Base-by-base conservation (phyloP, 129 eudicot genomes). In the Chrysanthemum lavandulifolium region DNA sequence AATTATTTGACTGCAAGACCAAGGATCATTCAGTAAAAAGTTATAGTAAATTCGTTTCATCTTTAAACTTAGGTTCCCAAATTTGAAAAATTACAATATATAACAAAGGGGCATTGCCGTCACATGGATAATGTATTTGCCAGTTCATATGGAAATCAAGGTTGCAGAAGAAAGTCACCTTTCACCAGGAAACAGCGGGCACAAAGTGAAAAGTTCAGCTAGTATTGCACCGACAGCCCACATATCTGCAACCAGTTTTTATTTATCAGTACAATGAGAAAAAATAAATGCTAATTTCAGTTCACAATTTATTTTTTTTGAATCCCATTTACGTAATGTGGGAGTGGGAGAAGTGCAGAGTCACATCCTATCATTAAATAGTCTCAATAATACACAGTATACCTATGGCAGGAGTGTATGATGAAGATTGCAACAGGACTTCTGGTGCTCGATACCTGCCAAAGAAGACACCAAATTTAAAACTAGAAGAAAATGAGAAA, bases 191-290 rank as follows among this genome's bases (percentile, higher is more conserved):
- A 93, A 93, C 29, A 93, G 61, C 2, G 98, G 98, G 84, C 86
- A 79, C 69, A 70, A 75, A 73, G 97, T 93, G 88, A 87, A 87
- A 69, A 93, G 97, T 61, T 93, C 98, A 71, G 98, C 97, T 7
- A 93, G 83, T 80, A 93, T 82, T 72, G 97, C 97, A 77, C 98
- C 97, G 71, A 93, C 86, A 59, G 98, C 98, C 98, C 98, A 93
- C 98, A 93, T 87, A 82, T 93, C 98, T 89, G 92, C 65, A 73
- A 86, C 68, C 36, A 63, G 58, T 64, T 58, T 61, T 61, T 16
- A 61, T 61, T 27, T 27, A 10, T 61, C 48, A 61, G 67, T 27
- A 13, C 40, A 29, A 29, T n/a, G 45, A 27, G 67, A 5, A 0
- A 4, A 60, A 21, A 27, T 23, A 25, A 10, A 25, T 14, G 31